These are phyloP conservation scores for Terfezia claveryi DNA, from an alignment of 495 filamentous ascomycete species.

Conservation along the genomic window DNA sequence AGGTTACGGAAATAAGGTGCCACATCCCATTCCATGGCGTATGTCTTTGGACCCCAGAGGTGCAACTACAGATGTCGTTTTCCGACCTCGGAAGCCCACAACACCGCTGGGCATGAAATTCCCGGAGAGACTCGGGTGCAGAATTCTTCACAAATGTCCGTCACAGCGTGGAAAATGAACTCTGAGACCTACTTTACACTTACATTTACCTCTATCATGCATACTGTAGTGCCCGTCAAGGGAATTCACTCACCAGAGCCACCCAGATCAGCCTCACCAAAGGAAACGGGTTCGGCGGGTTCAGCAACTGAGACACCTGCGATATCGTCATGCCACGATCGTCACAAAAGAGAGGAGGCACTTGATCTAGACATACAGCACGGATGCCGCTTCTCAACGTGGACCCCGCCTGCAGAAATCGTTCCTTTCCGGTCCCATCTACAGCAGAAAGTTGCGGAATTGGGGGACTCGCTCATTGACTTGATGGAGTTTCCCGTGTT, in stretches of 20 bases:
- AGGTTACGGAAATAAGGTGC: not conserved
- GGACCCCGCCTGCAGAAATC: constrained; percentile 28
- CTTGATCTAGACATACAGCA: too few relatives aligned
- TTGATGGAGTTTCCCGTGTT: constrained; percentile 43
- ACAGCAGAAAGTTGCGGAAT: constrained; percentile 38
- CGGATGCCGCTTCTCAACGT: constrained; percentile 9
- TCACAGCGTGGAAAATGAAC: constrained; percentile 40
- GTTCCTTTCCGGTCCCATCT: constrained; percentile 3
- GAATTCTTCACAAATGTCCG: constrained; percentile 40
- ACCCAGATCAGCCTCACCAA: constrained; percentile 13
- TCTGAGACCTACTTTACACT: constrained; percentile 39
- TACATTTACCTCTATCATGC: constrained; percentile 35
- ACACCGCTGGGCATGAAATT: too few relatives aligned
- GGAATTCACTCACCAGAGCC: constrained; percentile 7
- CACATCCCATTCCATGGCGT: constrained; percentile 10
- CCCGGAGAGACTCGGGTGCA: constrained; percentile 9
- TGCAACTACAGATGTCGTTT: not conserved
- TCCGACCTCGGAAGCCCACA: not conserved
- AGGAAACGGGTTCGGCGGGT: constrained; percentile 23
- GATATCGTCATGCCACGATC: constrained; percentile 6
- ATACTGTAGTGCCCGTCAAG: not conserved
- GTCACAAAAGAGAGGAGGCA: too few relatives aligned
- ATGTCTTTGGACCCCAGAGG: constrained; percentile 11
- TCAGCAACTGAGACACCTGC: constrained; percentile 38
- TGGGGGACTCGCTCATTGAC: constrained; percentile 52